Evolutionary conservation across 2,329 filamentous ascomycete genomes (phyloP), one percentile per base, ranked within the genome.

Genomic region (Acrocalymma vagum): DNA sequence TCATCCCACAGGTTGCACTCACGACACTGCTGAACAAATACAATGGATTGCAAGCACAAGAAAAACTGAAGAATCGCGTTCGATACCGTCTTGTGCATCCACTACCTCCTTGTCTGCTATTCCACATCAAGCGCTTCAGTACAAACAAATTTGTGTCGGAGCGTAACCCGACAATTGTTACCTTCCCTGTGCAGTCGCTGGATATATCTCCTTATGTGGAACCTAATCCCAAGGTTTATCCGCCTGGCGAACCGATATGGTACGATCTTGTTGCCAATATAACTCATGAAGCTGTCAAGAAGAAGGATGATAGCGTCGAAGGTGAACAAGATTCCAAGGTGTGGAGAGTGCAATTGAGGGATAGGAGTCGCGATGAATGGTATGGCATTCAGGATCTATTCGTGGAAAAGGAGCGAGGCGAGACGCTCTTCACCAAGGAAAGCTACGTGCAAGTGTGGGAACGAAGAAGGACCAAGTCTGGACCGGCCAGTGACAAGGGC

Each of bases 381-480:
- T 83, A 95, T 37, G 88, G 95, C 43, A 87, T 92, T 40, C 94
- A 99, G 75, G 94, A 99, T 74, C 68, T 99, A 54, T 96, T 87
- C 66, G 93, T 99, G 6, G 89, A 96, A 65, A 86, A 86, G 70
- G 88, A 94, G 14, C 87, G 93, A 71, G 88, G 83, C 50, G 93
- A 99, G 76, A 81, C 95, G 58, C 69, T 99, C 53, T 95, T 96
- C 63, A 87, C 95, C 0, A 90, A 93, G 36, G 94, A 99, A 78
- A 88, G 88, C 40, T 97, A 97, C 76, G 73, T 97, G 43, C 95
- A 97, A 81, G 84, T 99, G 29, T 97, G 94, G 94, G 94, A 97
- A 76, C 80, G 88, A 69, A 82, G 91, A 71, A 86, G 82, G 37
- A n/a, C n/a, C n/a, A n/a, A n/a, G n/a, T n/a, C n/a, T n/a, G n/a